A percentile compares a stretch with the other conserved stretches of the same genome.
These are phyloP conservation scores for Bipolaris oryzae DNA, from an alignment of 2,329 filamentous ascomycete genomes.

Conservation along the genomic window DNA sequence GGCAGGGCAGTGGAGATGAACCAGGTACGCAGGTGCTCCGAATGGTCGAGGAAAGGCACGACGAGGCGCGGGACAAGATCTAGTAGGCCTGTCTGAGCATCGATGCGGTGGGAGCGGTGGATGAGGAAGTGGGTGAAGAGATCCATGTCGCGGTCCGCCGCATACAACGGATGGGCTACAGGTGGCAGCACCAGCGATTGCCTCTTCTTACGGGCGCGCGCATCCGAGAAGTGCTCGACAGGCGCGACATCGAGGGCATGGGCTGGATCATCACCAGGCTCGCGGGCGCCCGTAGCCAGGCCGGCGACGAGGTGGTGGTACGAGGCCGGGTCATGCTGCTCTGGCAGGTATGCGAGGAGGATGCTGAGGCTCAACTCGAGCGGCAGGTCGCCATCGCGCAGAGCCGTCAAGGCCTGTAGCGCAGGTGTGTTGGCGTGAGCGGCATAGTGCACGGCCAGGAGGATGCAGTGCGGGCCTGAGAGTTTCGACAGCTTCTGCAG, in stretches of 20 bases:
- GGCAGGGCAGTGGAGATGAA: slow-evolving; percentile 72
- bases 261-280: slow-evolving; percentile 45
- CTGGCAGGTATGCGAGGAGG: slow-evolving; percentile 77
- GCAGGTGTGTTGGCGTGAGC: slow-evolving; percentile 68
- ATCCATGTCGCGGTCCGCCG: slow-evolving; percentile 59
- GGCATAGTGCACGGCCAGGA: slow-evolving; percentile 74
- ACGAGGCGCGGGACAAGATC: slow-evolving; percentile 71
- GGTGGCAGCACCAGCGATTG: slow-evolving; percentile 67
- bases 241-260: slow-evolving; percentile 59
- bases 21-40: slow-evolving; percentile 69
- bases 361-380: slow-evolving; percentile 72
- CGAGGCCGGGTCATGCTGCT: slow-evolving; percentile 66
- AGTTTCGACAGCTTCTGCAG: slow-evolving; percentile 50
- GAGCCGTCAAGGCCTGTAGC: slow-evolving; percentile 65
- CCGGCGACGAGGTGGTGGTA: slow-evolving; percentile 68
- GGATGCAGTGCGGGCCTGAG: slow-evolving; percentile 70
- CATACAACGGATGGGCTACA: slow-evolving; percentile 59
- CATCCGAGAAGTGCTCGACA: slow-evolving; percentile 65
- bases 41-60: slow-evolving; percentile 68
- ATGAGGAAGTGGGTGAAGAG: slow-evolving; percentile 68
- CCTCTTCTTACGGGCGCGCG: slow-evolving; percentile 67
- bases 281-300: slow-evolving; percentile 58
- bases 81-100: slow-evolving; percentile 73
- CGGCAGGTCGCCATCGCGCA: slow-evolving; percentile 63
- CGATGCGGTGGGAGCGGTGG: slow-evolving; percentile 70